These are phyloP conservation scores for Pythium vanterpoolii DNA, from an alignment of 352 stramenopile genomes.

Conservation along the genomic window DNA sequence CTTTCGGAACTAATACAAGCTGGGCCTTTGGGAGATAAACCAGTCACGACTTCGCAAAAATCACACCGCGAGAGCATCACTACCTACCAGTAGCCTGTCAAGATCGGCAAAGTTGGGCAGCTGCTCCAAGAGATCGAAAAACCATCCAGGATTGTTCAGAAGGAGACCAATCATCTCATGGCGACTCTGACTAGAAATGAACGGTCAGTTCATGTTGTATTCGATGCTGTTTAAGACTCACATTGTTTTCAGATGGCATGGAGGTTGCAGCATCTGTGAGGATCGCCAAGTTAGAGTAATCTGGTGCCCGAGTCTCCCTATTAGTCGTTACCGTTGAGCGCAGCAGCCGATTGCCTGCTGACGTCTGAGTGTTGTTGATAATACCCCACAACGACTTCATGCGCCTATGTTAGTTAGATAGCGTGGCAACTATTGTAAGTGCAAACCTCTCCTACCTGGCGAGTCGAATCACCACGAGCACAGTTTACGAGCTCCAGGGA, in stretches of 20 bases:
- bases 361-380: constrained; percentile 78
- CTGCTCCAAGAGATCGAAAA: constrained; percentile 79
- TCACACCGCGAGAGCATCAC: neutral
- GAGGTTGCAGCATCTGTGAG: constrained; percentile 73
- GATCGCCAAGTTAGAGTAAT: neutral
- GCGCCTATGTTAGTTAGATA: neutral
- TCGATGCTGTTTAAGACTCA: constrained; percentile 19
- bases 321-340: constrained; percentile 57
- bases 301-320: neutral
- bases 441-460: constrained; percentile 34
- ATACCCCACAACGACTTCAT: constrained; percentile 69
- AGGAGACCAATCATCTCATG: constrained; percentile 74
- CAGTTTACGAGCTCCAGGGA: constrained; percentile 69
- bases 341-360: constrained; percentile 67
- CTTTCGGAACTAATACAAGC: constrained; percentile 75
- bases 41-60: neutral
- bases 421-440: neutral
- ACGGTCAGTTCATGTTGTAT: neutral
- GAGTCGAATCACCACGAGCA: constrained; percentile 44
- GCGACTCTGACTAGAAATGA: constrained; percentile 30
- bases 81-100: constrained; percentile 63
- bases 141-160: constrained; percentile 75
- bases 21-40: constrained; percentile 36
- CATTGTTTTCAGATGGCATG: constrained; percentile 80
- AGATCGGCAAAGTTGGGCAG: constrained; percentile 70